Conservation (phyloP, 495 filamentous ascomycete genomes). For the Penicillium antarcticum region DNA sequence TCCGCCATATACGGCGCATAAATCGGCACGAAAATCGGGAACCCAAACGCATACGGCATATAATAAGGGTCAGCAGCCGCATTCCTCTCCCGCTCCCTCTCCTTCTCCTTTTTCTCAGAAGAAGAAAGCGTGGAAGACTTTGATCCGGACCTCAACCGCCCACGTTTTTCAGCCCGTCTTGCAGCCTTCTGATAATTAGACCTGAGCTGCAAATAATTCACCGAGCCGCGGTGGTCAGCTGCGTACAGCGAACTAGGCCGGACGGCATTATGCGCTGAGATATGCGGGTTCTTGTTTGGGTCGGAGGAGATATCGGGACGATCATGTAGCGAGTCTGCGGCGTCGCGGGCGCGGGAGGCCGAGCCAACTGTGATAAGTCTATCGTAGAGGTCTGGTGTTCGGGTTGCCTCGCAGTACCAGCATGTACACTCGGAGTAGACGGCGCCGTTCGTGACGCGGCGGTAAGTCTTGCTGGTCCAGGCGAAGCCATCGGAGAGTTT, state of each 20-base stretch:
- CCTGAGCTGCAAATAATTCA: slow-evolving; percentile 28
- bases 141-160: slow-evolving; percentile 26
- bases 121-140: background rate
- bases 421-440: slow-evolving; percentile 81
- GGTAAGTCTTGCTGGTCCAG: slow-evolving; percentile 72
- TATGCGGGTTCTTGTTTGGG: slow-evolving; percentile 63
- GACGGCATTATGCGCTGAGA: slow-evolving; percentile 65
- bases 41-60: slow-evolving; percentile 39
- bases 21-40: slow-evolving; percentile 48
- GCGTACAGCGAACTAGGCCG: slow-evolving; percentile 17
- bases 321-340: slow-evolving; percentile 50
- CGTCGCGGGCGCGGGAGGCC: slow-evolving; percentile 29
- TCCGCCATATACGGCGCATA: slow-evolving; percentile 53
- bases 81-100: slow-evolving; percentile 23
- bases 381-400: slow-evolving; percentile 52
- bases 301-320: slow-evolving; percentile 52
- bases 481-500: slow-evolving; percentile 61
- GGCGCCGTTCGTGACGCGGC: slow-evolving; percentile 51
- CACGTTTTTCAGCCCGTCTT: slow-evolving; percentile 60
- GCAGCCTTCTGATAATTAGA: slow-evolving; percentile 59
- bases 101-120: slow-evolving; percentile 27
- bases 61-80: slow-evolving; percentile 18
- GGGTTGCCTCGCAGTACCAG: slow-evolving; percentile 84
- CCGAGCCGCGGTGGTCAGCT: background rate
- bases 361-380: slow-evolving; percentile 32